Percentiles rank a stretch among this genome's conserved stretches.
These are phyloP conservation scores for Cyclotella cryptica DNA, from an alignment of 108 stramenopile species.

Conservation along the genomic window DNA sequence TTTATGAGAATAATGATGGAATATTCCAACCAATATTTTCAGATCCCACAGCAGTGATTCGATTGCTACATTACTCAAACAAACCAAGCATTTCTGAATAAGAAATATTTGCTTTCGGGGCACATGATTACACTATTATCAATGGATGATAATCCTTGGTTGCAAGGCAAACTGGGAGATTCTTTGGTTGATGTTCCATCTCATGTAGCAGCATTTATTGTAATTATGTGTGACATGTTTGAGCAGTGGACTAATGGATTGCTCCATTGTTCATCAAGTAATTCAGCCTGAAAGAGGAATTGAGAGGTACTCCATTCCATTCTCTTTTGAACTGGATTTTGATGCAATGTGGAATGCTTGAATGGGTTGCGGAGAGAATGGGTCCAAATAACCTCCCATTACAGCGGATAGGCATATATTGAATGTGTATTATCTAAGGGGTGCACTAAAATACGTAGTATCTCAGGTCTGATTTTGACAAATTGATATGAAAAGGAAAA, in stretches of 20 bases:
- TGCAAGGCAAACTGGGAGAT: conserved; percentile 55
- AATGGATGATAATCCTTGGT: conserved; percentile 67
- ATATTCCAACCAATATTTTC: conserved; percentile 65
- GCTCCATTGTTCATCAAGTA: conserved; percentile 76
- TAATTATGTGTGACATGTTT: conserved; percentile 88
- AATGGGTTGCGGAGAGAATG: conserved; percentile 28
- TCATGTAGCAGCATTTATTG: conserved; percentile 62
- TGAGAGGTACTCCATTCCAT: conserved; percentile 75
- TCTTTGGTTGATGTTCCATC: conserved; percentile 75
- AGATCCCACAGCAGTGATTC: conserved; percentile 50
- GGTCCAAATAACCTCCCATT: conserved; percentile 49
- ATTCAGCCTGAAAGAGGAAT: conserved; percentile 36
- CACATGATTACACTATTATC: conserved; percentile 67
- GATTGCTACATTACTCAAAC: conserved; percentile 61
- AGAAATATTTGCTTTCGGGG: conserved; percentile 66
- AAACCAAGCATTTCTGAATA: conserved; percentile 50
- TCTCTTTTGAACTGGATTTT: conserved; percentile 72
- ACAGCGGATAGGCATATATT: conserved; percentile 56
- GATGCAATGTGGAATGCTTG: conserved; percentile 57
- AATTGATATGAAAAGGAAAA: too few relatives aligned
- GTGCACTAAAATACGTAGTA: too few relatives aligned
- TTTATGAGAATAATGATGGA: conserved; percentile 15
- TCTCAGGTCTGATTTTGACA: too few relatives aligned
- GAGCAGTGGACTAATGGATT: conserved; percentile 85
- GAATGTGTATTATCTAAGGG: too few relatives aligned